Evolutionary conservation across 2,329 filamentous ascomycete genomes (phyloP).

Genomic region (Penicillium sp.): DNA sequence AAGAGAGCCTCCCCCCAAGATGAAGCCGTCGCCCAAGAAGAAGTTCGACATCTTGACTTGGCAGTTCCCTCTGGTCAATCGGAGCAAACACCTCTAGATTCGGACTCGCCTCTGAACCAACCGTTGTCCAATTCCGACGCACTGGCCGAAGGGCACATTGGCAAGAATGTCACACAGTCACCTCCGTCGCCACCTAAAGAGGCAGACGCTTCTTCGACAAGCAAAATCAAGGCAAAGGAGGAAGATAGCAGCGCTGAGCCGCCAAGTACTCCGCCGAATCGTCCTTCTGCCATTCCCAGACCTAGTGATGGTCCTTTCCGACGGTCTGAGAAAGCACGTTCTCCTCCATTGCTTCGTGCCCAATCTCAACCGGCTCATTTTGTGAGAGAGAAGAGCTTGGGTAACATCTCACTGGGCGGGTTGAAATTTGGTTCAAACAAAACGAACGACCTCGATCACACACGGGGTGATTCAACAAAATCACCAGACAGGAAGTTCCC

Average conservation of each 20-base stretch:
- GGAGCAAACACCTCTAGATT: conserved; percentile 18
- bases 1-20: conserved; percentile 21
- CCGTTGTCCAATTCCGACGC: conserved; percentile 8
- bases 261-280: conserved; percentile 26
- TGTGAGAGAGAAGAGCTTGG: conserved; percentile 28
- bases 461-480: conserved; percentile 27
- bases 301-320: conserved; percentile 37
- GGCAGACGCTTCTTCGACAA: not conserved
- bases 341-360: conserved; percentile 50
- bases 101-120: conserved; percentile 8
- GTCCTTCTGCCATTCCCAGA: conserved; percentile 42
- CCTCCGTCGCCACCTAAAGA: not conserved
- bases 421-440: conserved; percentile 25
- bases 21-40: conserved; percentile 45
- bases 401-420: conserved; percentile 19
- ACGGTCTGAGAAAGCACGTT: conserved; percentile 38
- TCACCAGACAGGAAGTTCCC: conserved; percentile 70
- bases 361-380: conserved; percentile 51
- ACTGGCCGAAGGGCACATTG: conserved; percentile 6
- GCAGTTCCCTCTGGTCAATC: conserved; percentile 43
- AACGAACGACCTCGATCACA: conserved; percentile 20
- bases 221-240: conserved; percentile 9
- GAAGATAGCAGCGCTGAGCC: conserved; percentile 9
- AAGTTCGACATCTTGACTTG: conserved; percentile 61
- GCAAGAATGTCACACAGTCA: conserved; percentile 8